Conservation (phyloP, 192 early-diverging fungal genomes). For the Coemansia sp. region DNA sequence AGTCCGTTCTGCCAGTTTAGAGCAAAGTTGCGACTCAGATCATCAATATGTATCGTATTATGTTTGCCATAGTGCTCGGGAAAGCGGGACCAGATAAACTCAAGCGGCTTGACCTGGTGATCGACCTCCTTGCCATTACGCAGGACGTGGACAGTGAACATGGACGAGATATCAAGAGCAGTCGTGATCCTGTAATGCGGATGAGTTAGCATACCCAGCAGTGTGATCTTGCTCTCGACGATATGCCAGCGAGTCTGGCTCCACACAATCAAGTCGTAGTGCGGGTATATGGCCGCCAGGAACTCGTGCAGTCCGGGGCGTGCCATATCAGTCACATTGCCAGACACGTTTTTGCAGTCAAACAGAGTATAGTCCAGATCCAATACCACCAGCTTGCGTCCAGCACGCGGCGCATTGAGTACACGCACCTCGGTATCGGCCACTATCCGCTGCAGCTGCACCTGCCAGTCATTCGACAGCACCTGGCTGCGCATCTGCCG, state of each 20-base stretch:
- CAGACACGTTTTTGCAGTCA: slow-evolving; percentile 69
- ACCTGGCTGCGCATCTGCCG: slow-evolving; percentile 19
- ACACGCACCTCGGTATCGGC: slow-evolving; percentile 22
- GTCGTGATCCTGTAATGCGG: slow-evolving; percentile 69
- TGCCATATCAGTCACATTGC: slow-evolving; percentile 64
- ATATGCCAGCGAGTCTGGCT: slow-evolving; percentile 76
- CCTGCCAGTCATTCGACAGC: slow-evolving; percentile 16
- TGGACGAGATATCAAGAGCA: slow-evolving; percentile 71
- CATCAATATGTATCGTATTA: slow-evolving; percentile 77
- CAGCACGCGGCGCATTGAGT: slow-evolving; percentile 44
- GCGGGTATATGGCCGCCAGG: slow-evolving; percentile 65
- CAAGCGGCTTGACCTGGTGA: slow-evolving; percentile 76
- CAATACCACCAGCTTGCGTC: slow-evolving; percentile 71
- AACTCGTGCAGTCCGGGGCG: slow-evolving; percentile 69
- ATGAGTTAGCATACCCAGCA: slow-evolving; percentile 68
- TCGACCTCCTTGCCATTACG: slow-evolving; percentile 60
- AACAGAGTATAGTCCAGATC: slow-evolving; percentile 81
- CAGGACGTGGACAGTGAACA: slow-evolving; percentile 66
- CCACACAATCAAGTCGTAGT: slow-evolving; percentile 81
- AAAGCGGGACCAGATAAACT: slow-evolving; percentile 67
- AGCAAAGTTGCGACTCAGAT: slow-evolving; percentile 76
- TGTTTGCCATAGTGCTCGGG: slow-evolving; percentile 48
- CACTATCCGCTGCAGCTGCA: slow-evolving; percentile 15
- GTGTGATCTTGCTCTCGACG: slow-evolving; percentile 76
- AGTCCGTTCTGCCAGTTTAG: slow-evolving; percentile 72